A percentile compares a stretch with the other conserved stretches of the same genome.
Conservation (phyloP, 2,329 filamentous ascomycete species). For the Colletotrichum filicis region DNA sequence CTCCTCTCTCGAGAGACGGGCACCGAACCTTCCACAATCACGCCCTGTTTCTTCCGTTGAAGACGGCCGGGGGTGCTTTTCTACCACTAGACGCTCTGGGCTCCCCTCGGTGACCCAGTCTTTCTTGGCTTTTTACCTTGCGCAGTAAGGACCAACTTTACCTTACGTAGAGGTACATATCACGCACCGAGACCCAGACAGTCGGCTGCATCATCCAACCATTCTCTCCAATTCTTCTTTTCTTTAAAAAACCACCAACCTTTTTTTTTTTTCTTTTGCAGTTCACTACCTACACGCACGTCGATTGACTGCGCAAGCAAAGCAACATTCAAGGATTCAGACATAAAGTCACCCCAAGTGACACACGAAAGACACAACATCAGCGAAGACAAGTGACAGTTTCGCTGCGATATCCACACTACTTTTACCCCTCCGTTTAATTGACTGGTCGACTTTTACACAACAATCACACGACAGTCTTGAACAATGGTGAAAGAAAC, state of each 20-base stretch:
- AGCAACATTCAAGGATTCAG: slow-evolving; percentile 9
- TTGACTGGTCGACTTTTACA: slow-evolving; percentile 12
- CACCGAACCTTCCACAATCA: slow-evolving; percentile 41
- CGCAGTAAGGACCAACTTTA: slow-evolving; percentile 14
- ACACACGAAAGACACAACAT: neutral
- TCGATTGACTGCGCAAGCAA: slow-evolving; percentile 6
- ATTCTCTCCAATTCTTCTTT: slow-evolving; percentile 22
- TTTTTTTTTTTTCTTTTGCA: neutral
- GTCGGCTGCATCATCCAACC: slow-evolving; percentile 13
- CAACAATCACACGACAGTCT: neutral
- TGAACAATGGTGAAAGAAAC: slow-evolving; percentile 89
- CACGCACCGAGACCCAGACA: slow-evolving; percentile 13
- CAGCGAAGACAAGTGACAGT: neutral
- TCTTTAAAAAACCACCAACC: slow-evolving; percentile 2
- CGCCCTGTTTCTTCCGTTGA: slow-evolving; percentile 32
- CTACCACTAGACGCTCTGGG: slow-evolving; percentile 13
- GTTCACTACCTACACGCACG: slow-evolving; percentile 38
- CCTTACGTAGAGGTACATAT: slow-evolving; percentile 31
- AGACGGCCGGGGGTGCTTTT: slow-evolving; percentile 12
- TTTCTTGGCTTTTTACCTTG: slow-evolving; percentile 5
- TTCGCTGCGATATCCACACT: slow-evolving; percentile 5
- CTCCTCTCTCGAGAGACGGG: slow-evolving; percentile 14
- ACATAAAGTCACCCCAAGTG: neutral
- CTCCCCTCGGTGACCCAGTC: slow-evolving; percentile 7
- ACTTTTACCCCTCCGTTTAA: neutral